Percentiles rank a stretch among this genome's conserved stretches.
Conservation (phyloP, 345 rosid species). For the Brassica nigra region DNA sequence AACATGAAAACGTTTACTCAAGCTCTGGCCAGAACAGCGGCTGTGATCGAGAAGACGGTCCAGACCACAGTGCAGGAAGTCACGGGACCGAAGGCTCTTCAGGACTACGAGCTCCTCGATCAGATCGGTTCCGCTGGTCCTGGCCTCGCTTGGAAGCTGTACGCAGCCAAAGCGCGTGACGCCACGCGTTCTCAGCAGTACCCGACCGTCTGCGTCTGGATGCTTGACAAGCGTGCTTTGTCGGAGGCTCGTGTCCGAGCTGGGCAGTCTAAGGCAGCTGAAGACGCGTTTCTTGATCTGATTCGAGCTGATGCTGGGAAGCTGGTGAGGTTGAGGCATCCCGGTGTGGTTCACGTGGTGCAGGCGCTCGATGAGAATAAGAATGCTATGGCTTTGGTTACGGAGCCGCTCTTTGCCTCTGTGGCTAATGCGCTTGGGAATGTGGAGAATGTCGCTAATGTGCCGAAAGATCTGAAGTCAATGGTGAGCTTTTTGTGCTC, state of each 20-base stretch:
- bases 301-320: slow-evolving; percentile 82
- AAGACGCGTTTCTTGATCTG: slow-evolving; percentile 82
- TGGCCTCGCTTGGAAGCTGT: slow-evolving; percentile 91
- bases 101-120: slow-evolving; percentile 88
- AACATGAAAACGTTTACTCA: slow-evolving; percentile 91
- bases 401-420: slow-evolving; percentile 91
- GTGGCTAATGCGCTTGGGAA: slow-evolving; percentile 91
- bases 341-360: slow-evolving; percentile 95
- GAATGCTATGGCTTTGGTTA: slow-evolving; percentile 95
- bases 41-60: slow-evolving; percentile 94
- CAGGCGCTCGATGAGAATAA: slow-evolving; percentile 94
- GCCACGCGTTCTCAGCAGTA: slow-evolving; percentile 77
- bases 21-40: slow-evolving; percentile 96
- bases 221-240: slow-evolving; percentile 80
- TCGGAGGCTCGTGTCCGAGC: slow-evolving; percentile 79
- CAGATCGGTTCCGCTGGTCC: slow-evolving; percentile 99
- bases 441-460: slow-evolving; percentile 71
- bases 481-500: slow-evolving; percentile 49
- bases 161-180: slow-evolving; percentile 78
- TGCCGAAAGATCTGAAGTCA: slow-evolving; percentile 87
- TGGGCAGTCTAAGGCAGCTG: slow-evolving; percentile 81
- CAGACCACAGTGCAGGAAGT: slow-evolving; percentile 98
- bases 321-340: slow-evolving; percentile 88
- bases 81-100: slow-evolving; percentile 85
- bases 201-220: slow-evolving; percentile 90